A percentile compares a stretch with the other conserved stretches of the same genome.
Conservation (phyloP, 192 early-diverging fungal genomes). For the Backusella liffmaniae region DNA sequence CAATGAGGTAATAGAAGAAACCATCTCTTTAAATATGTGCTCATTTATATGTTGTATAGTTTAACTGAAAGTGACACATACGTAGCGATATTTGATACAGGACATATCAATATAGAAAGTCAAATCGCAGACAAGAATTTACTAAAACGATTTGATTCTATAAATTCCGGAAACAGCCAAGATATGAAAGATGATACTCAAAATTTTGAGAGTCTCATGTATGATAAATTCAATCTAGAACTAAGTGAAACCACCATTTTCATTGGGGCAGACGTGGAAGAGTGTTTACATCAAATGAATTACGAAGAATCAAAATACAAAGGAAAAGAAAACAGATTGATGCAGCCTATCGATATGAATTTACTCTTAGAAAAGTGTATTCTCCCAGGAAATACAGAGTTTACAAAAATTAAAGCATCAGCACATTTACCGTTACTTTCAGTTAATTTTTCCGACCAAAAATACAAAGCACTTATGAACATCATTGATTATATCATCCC, state of each 20-base stretch:
- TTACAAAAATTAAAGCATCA: slow-evolving; percentile 64
- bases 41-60: slow-evolving; percentile 17
- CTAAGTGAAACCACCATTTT: slow-evolving; percentile 69
- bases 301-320: slow-evolving; percentile 23
- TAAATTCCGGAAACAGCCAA: slow-evolving; percentile 32
- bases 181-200: slow-evolving; percentile 60
- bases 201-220: slow-evolving; percentile 64
- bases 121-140: slow-evolving; percentile 62
- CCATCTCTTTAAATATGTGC: not conserved
- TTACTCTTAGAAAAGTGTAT: slow-evolving; percentile 75
- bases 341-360: slow-evolving; percentile 74
- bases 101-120: slow-evolving; percentile 73
- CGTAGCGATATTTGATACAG: slow-evolving; percentile 76
- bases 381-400: slow-evolving; percentile 60
- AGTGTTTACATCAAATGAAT: slow-evolving; percentile 22
- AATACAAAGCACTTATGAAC: slow-evolving; percentile 79
- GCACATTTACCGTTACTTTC: slow-evolving; percentile 70
- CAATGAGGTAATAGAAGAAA: slow-evolving; percentile 36
- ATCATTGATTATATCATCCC: slow-evolving; percentile 64
- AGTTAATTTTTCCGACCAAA: slow-evolving; percentile 76
- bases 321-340: slow-evolving; percentile 27
- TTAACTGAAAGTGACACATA: slow-evolving; percentile 43
- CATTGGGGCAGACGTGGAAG: slow-evolving; percentile 47
- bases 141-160: slow-evolving; percentile 47
- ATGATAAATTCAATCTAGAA: slow-evolving; percentile 76